Conservation (phyloP, 2,329 filamentous ascomycete genomes). For the Fusarium sp. region DNA sequence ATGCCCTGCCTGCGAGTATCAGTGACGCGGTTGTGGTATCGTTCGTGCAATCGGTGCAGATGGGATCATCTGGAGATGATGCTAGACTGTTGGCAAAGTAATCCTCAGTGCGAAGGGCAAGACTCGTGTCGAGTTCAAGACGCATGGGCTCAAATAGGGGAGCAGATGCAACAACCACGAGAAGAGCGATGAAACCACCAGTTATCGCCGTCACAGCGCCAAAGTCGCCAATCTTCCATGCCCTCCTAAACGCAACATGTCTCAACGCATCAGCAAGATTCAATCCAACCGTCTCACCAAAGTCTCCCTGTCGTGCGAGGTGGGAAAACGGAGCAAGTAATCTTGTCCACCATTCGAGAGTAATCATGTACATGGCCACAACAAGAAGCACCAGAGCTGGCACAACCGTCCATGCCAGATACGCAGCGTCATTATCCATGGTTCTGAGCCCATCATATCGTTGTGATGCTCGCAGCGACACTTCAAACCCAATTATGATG, state of each 20-base stretch:
- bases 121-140: slow-evolving; percentile 34
- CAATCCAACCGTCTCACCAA: slow-evolving; percentile 47
- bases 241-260: slow-evolving; percentile 44
- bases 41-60: slow-evolving; percentile 41
- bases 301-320: slow-evolving; percentile 45
- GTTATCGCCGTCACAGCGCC: slow-evolving; percentile 45
- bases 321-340: slow-evolving; percentile 50
- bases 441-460: slow-evolving; percentile 47
- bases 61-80: slow-evolving; percentile 38
- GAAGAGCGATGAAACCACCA: slow-evolving; percentile 44
- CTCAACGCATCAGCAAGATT: slow-evolving; percentile 50
- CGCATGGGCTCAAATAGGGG: slow-evolving; percentile 50
- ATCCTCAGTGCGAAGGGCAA: slow-evolving; percentile 45
- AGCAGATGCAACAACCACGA: slow-evolving; percentile 49
- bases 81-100: slow-evolving; percentile 48
- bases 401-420: slow-evolving; percentile 53
- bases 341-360: slow-evolving; percentile 49
- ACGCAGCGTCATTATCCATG: slow-evolving; percentile 44
- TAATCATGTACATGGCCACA: slow-evolving; percentile 48
- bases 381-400: slow-evolving; percentile 47
- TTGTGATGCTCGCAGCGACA: slow-evolving; percentile 49
- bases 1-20: slow-evolving; percentile 50
- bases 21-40: slow-evolving; percentile 51
- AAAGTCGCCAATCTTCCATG: slow-evolving; percentile 44
- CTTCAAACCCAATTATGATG: slow-evolving; percentile 51